Evolutionary conservation across 306 rosid species (phyloP).

Genomic region (Sesbania bispinosa): DNA sequence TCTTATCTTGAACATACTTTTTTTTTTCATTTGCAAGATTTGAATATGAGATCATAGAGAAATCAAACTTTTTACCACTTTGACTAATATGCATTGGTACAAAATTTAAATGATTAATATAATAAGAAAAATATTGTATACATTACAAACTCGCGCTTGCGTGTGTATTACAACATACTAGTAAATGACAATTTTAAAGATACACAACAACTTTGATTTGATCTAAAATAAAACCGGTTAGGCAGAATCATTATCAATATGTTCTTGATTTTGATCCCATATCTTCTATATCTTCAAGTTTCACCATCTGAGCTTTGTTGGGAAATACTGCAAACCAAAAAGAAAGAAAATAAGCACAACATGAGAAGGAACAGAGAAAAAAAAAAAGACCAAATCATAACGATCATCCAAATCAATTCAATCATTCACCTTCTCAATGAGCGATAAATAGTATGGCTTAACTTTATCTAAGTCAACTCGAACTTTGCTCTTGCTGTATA

Average conservation of each 20-base stretch:
- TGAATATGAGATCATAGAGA: no score
- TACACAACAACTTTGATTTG: no score
- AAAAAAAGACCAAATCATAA: neutral
- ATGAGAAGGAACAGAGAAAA: neutral
- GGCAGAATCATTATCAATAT: neutral
- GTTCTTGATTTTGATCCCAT: neutral
- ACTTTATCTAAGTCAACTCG: constrained; percentile 45
- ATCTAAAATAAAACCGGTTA: neutral
- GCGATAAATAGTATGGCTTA: constrained; percentile 62
- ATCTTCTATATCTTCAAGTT: neutral
- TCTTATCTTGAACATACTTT: no score
- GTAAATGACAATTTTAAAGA: no score
- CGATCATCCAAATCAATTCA: neutral
- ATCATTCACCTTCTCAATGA: constrained; percentile 51
- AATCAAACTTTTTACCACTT: no score
- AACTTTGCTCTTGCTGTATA: constrained; percentile 67
- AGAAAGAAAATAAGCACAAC: neutral
- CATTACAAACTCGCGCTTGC: no score
- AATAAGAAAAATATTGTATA: no score
- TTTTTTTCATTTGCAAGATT: no score
- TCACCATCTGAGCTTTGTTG: constrained; percentile 50
- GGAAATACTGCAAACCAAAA: constrained; percentile 43
- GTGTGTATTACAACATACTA: no score
- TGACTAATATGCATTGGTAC: no score
- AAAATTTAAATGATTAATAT: no score